Base-by-base conservation (phyloP, 108 stramenopile genomes). In the Cyclotella choctawhatcheeana region DNA sequence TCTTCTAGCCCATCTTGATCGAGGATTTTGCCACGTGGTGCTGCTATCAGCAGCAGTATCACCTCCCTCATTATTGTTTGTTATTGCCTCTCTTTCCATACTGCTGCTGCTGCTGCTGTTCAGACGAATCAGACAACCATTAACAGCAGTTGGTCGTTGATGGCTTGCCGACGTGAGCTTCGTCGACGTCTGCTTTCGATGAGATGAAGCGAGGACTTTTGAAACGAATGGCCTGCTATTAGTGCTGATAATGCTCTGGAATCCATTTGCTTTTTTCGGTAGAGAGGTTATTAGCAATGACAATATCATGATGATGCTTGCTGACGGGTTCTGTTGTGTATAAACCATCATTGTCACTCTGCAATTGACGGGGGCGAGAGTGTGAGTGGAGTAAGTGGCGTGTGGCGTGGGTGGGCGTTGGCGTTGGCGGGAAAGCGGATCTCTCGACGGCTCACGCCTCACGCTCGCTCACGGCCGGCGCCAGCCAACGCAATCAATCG, bases 1-100 rank as follows among this genome's bases (percentile, higher is more conserved):
- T 60, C 65, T 31, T 25, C 58, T 6, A 12, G 69, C 64, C 77
- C 70, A 78, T 34, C 58, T 61, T 25, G 77, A 78, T 77, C 69
- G 44, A 5, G 45, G 65, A 52, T 66, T 66, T n/a, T 26, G 65
- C 65, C 65, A 66, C 34, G 50, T 33, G 32, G 50, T 21, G 16
- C 27, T 47, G 43, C 44, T 48, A 4, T 48, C 47, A n/a, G 8
- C 12, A 10, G 8, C 37, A 10, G 6, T 12, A 12, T 40, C 12
- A 40, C 12, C 18, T 40, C 37, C 12, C 12, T 40, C 37, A 12
- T 40, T 12, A n/a, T 48, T 48, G 12, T 10, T 48, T n/a, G 18
- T n/a, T 48, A 4, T n/a, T 4, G n/a, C 47, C 17, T 48, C 47
- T 4, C 18, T 48, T n/a, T 48, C 47, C 4, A n/a, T 48, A 48